These are phyloP conservation scores for Apiotrichum siamense DNA, from an alignment of 1,284 basidiomycete genomes.

Conservation along the genomic window DNA sequence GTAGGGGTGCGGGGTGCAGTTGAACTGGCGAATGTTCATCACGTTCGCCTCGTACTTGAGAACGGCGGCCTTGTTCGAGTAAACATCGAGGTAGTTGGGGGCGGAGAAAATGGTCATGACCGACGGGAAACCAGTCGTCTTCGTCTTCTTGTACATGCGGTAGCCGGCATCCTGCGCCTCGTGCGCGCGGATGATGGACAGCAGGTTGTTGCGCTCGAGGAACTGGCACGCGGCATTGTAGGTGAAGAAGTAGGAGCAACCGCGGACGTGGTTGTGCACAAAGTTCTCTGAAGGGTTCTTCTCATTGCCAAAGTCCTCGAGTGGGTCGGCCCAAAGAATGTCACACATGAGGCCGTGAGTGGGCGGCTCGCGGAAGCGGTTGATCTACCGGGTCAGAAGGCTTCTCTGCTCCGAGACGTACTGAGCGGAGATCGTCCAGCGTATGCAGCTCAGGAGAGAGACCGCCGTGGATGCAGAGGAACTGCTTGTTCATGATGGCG, in stretches of 20 bases:
- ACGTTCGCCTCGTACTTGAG: slow-evolving; percentile 96
- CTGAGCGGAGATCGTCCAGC: slow-evolving; percentile 76
- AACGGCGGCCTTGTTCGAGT: slow-evolving; percentile 94
- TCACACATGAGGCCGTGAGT: slow-evolving; percentile 94
- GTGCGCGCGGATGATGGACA: slow-evolving; percentile 92
- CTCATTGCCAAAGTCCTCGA: slow-evolving; percentile 89
- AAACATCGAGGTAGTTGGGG: slow-evolving; percentile 92
- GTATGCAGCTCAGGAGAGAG: slow-evolving; percentile 85
- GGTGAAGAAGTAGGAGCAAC: slow-evolving; percentile 96
- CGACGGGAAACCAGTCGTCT: slow-evolving; percentile 80
- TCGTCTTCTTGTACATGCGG: slow-evolving; percentile 95
- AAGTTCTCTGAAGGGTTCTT: slow-evolving; percentile 74
- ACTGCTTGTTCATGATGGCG: slow-evolving; percentile 96
- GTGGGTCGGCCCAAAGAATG: slow-evolving; percentile 88
- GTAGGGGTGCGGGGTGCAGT: slow-evolving; percentile 90
- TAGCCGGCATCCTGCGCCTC: slow-evolving; percentile 95
- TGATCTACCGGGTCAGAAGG: slow-evolving; percentile 55
- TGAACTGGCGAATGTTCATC: slow-evolving; percentile 85
- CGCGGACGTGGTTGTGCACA: slow-evolving; percentile 86
- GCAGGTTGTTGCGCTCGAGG: slow-evolving; percentile 83
- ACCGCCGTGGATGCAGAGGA: slow-evolving; percentile 90
- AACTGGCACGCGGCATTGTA: slow-evolving; percentile 90
- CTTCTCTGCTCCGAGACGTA: slow-evolving; percentile 29
- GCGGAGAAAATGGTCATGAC: slow-evolving; percentile 97
- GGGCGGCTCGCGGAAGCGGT: slow-evolving; percentile 90